These are phyloP conservation scores for Cercospora sp. DNA, from an alignment of 2,329 filamentous ascomycete species.

Conservation along the genomic window DNA sequence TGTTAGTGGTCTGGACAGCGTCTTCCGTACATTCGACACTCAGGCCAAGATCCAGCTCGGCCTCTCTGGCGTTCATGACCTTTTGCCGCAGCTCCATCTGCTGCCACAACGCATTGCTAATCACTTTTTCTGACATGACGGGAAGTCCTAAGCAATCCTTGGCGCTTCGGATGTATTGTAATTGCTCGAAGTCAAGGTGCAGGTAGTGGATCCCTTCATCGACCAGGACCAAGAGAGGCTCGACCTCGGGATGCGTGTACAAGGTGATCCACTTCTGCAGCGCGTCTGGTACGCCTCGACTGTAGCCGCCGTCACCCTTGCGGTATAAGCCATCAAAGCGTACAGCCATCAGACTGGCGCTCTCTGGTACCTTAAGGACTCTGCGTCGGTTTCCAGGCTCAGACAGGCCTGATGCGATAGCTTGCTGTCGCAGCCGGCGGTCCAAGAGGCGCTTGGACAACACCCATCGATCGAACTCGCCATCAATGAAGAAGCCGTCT, in stretches of 20 bases:
- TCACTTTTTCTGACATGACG: conserved; percentile 56
- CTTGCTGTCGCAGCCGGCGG: conserved; percentile 50
- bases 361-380: conserved; percentile 50
- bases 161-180: conserved; percentile 55
- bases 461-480: conserved; percentile 60
- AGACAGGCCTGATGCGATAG: conserved; percentile 51
- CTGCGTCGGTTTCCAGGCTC: conserved; percentile 45
- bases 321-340: conserved; percentile 56
- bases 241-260: conserved; percentile 57
- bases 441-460: conserved; percentile 57
- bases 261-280: conserved; percentile 52
- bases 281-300: conserved; percentile 45
- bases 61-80: conserved; percentile 54
- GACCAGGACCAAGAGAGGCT: conserved; percentile 56
- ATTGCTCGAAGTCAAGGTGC: conserved; percentile 59
- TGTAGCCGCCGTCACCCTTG: conserved; percentile 43
- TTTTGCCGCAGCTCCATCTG: conserved; percentile 58
- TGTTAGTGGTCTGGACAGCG: conserved; percentile 16
- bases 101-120: conserved; percentile 59
- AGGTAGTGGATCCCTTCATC: conserved; percentile 62
- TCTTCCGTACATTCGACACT: conserved; percentile 46
- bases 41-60: conserved; percentile 55
- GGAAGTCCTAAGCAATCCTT: conserved; percentile 56
- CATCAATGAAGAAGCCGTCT: conserved; percentile 59
- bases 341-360: conserved; percentile 52